Conservation (phyloP, 176 grass and related monocot genomes). For the Juncus effusus region DNA sequence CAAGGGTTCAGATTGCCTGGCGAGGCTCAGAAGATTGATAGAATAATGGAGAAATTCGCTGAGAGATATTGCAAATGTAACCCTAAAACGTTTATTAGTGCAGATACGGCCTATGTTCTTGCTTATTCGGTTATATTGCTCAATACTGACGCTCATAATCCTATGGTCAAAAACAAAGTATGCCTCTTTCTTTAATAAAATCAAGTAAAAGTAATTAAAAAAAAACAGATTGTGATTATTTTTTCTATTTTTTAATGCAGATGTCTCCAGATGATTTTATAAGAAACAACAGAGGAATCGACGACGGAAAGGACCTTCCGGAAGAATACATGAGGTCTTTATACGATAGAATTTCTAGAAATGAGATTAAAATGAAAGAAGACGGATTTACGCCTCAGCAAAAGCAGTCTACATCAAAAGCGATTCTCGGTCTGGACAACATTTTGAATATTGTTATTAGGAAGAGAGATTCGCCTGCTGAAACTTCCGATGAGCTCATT, state of each 20-base stretch:
- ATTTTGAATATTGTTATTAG: slow-evolving; percentile 96
- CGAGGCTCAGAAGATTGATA: slow-evolving; percentile 98
- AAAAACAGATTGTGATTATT: slow-evolving; percentile 12
- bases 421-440: slow-evolving; percentile 95
- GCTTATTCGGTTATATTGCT: slow-evolving; percentile 99
- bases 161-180: slow-evolving; percentile 97
- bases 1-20: slow-evolving; percentile 94
- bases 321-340: slow-evolving; percentile 99
- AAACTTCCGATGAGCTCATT: slow-evolving; percentile 93
- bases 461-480: slow-evolving; percentile 74
- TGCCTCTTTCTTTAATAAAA: slow-evolving; percentile 25
- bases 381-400: slow-evolving; percentile 84
- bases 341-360: slow-evolving; percentile 86
- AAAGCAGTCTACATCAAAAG: slow-evolving; percentile 78
- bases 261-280: slow-evolving; percentile 99
- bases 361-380: slow-evolving; percentile 99
- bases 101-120: slow-evolving; percentile 98
- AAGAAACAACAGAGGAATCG: slow-evolving; percentile 93
- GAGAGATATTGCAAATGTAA: slow-evolving; percentile 96
- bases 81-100: slow-evolving; percentile 87
- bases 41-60: slow-evolving; percentile 97
- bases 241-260: slow-evolving; percentile 47
- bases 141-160: slow-evolving; percentile 95
- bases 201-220: too few species aligned
- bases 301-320: slow-evolving; percentile 93